Base-by-base conservation (phyloP, 78 protist species). In the Trichosphaerium sp. region DNA sequence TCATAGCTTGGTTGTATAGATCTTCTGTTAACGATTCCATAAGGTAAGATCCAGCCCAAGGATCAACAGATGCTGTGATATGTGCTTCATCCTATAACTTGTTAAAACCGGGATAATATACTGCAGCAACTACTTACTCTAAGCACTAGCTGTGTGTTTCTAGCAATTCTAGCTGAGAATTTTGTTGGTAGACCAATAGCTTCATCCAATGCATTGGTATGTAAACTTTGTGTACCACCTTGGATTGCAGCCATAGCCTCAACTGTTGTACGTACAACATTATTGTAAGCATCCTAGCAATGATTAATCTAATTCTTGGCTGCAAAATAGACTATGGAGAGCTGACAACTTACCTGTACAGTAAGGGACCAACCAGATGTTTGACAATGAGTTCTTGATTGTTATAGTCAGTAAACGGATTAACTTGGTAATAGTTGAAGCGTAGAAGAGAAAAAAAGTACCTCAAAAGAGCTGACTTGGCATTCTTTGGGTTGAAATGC, bases 361-460 rank as follows among this genome's bases (percentile, higher is more conserved):
- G 96, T 92, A 25, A 95, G 85, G 8, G 97, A 90, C 95, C 91
- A 91, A 26, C 99, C 99, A 1, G 84, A 66, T 2, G 94, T 91
- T 57, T 94, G 96, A 74, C 96, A 90, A 74, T 96, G 99, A 3
- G 99, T 96, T 29, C 99, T n/a, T n/a, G n/a, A n/a, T n/a, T n/a
- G n/a, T n/a, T n/a, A n/a, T n/a, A n/a, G n/a, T n/a, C n/a, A n/a
- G n/a, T n/a, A n/a, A n/a, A n/a, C n/a, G n/a, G n/a, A n/a, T n/a
- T n/a, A n/a, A n/a, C n/a, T n/a, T n/a, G n/a, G n/a, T n/a, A n/a
- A n/a, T n/a, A n/a, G n/a, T n/a, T n/a, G n/a, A n/a, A n/a, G n/a
- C n/a, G n/a, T n/a, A n/a, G n/a, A n/a, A n/a, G n/a, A n/a, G n/a
- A n/a, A n/a, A n/a, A n/a, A n/a, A n/a, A n/a, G n/a, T n/a, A n/a